phyloP scores from a whole-genome alignment of 345 rosid genomes.

The Lenwebbia sp. region DNA sequence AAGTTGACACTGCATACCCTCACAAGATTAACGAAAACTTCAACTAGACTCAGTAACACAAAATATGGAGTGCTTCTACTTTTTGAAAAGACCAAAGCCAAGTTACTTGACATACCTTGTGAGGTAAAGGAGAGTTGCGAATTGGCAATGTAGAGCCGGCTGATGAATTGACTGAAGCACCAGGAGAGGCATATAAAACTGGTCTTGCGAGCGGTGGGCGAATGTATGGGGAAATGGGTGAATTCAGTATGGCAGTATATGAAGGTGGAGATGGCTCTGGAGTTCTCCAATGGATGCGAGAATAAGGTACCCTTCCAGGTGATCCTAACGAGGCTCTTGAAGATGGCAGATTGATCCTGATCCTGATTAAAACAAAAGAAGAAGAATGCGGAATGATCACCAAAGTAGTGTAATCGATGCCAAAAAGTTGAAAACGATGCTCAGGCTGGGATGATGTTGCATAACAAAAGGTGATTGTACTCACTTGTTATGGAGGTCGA shows the following conservation, averaged over 20 bases:
- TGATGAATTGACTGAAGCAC: not conserved
- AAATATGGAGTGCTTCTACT: not conserved
- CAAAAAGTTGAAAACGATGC: not conserved
- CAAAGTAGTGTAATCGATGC: not conserved
- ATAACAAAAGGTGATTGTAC: not conserved
- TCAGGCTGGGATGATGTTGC: not conserved
- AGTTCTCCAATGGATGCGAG: not conserved
- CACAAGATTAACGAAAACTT: not conserved
- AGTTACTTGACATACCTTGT: not conserved
- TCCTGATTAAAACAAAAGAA: not conserved
- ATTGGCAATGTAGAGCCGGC: not conserved
- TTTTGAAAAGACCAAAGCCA: not conserved
- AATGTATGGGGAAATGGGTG: not conserved
- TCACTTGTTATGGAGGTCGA: slow-evolving; percentile 5
- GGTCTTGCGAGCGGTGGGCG: not conserved
- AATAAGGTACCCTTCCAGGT: not conserved
- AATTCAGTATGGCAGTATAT: not conserved
- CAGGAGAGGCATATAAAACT: not conserved
- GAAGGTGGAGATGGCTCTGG: not conserved
- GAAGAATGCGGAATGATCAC: not conserved
- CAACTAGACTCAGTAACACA: not conserved
- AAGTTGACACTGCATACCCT: not conserved
- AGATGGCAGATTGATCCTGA: slow-evolving; percentile 4
- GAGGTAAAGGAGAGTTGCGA: not conserved
- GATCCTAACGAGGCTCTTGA: not conserved